Percentiles rank a stretch among this genome's conserved stretches.
Evolutionary conservation across 192 early-diverging fungal genomes (phyloP).

Genomic region (Umbelopsis sp.): DNA sequence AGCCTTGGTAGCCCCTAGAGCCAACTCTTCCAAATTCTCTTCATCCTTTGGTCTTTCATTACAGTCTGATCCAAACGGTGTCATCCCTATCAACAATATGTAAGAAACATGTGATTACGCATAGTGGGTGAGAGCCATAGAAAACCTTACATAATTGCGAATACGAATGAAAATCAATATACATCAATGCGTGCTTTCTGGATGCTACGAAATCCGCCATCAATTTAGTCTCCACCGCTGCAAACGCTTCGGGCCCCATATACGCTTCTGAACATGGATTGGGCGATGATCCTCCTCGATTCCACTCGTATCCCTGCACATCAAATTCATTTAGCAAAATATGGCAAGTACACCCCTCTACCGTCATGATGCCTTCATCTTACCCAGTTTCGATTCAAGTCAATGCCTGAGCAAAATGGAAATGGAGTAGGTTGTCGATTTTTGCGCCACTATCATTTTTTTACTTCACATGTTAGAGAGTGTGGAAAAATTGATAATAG

Average conservation of each 20-base stretch:
- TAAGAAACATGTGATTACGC: constrained; percentile 3
- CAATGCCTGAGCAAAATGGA: constrained; percentile 61
- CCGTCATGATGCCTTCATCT: background rate
- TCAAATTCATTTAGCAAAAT: background rate
- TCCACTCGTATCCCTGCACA: constrained; percentile 50
- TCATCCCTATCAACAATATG: constrained; percentile 49
- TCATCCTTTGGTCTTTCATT: constrained; percentile 49
- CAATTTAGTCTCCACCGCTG: constrained; percentile 50
- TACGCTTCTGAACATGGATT: constrained; percentile 66
- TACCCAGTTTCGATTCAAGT: constrained; percentile 67
- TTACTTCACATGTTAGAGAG: background rate
- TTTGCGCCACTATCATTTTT: constrained; percentile 56
- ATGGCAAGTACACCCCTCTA: background rate
- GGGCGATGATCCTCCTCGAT: constrained; percentile 48
- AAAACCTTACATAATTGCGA: constrained; percentile 47
- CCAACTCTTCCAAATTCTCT: constrained; percentile 44
- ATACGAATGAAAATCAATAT: constrained; percentile 66
- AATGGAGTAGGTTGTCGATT: constrained; percentile 60
- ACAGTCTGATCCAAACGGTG: constrained; percentile 62
- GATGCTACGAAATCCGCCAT: constrained; percentile 55
- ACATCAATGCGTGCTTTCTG: constrained; percentile 42
- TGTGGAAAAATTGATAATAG: background rate
- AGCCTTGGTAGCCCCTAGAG: constrained; percentile 51
- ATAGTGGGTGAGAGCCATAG: background rate
- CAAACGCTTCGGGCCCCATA: constrained; percentile 54